Percentiles rank a stretch among this genome's conserved stretches.
These are phyloP conservation scores for Phalaenopsis equestris DNA, from an alignment of 106 monocot species.

Conservation along the genomic window DNA sequence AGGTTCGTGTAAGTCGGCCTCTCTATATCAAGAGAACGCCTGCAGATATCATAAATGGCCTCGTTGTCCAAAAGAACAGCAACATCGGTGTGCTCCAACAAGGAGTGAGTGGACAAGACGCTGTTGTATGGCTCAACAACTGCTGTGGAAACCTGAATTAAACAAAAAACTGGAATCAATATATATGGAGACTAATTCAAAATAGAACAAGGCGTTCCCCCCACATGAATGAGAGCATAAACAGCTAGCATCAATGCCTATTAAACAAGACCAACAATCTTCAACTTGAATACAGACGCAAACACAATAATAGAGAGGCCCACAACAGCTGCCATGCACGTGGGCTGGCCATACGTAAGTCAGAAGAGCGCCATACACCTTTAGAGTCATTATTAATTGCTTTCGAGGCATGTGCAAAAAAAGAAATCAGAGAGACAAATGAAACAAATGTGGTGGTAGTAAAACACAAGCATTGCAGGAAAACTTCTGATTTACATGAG, in stretches of 20 bases:
- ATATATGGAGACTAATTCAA: not conserved
- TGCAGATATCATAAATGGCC: constrained; percentile 78
- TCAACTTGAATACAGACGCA: not conserved
- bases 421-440: too few relatives aligned
- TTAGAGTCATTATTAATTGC: not conserved
- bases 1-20: constrained; percentile 83
- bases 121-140: constrained; percentile 92
- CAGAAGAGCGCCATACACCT: not conserved
- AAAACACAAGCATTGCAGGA: too few relatives aligned
- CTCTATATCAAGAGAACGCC: constrained; percentile 77
- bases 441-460: too few relatives aligned
- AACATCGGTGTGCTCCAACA: constrained; percentile 89
- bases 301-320: constrained; percentile 4
- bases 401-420: not conserved
- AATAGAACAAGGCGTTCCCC: not conserved
- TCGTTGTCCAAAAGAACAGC: constrained; percentile 80
- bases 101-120: constrained; percentile 81
- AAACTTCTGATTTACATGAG: too few relatives aligned
- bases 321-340: constrained; percentile 2
- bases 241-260: not conserved
- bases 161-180: not conserved
- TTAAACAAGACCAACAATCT: too few relatives aligned
- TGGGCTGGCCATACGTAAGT: not conserved
- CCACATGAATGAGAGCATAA: not conserved
- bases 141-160: constrained; percentile 69